Evolutionary conservation across 176 grass and related monocot species (phyloP).

Genomic region (Olyra latifolia): DNA sequence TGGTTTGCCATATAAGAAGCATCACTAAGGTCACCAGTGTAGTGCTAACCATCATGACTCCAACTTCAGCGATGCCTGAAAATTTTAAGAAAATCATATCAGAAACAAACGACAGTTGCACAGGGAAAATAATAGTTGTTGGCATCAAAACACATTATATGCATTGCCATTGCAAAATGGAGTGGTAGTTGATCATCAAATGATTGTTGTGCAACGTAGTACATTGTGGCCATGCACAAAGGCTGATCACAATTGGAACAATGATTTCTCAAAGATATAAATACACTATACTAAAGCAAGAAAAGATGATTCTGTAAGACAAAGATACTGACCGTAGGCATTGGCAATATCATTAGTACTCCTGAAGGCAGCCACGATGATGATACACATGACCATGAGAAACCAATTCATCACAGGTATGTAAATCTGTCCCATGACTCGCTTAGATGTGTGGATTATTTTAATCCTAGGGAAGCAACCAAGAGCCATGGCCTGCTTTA

Average conservation of each 20-base stretch:
- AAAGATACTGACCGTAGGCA: constrained; percentile 70
- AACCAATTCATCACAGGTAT: constrained; percentile 98
- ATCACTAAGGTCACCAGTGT: constrained; percentile 91
- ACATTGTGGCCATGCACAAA: neutral
- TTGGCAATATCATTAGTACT: constrained; percentile 95
- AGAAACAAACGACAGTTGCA: constrained; percentile 5
- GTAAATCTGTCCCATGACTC: constrained; percentile 98
- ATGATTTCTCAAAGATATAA: neutral
- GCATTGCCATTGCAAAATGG: constrained; percentile 5
- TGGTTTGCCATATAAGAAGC: constrained; percentile 98
- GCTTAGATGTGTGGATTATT: constrained; percentile 92
- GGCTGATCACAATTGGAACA: neutral
- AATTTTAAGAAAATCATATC: neutral
- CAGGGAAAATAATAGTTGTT: neutral
- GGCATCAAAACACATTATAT: constrained; percentile 7
- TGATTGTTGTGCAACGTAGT: neutral
- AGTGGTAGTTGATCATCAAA: neutral
- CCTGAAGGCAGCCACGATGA: constrained; percentile 85
- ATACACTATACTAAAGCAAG: neutral
- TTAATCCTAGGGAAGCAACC: constrained; percentile 96
- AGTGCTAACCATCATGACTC: constrained; percentile 98
- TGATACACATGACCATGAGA: constrained; percentile 93
- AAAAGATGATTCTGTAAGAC: neutral
- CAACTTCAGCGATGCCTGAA: constrained; percentile 94
- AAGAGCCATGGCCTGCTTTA: constrained; percentile 96